Base-by-base conservation (phyloP, 345 rosid species). In the Angophora floribunda region DNA sequence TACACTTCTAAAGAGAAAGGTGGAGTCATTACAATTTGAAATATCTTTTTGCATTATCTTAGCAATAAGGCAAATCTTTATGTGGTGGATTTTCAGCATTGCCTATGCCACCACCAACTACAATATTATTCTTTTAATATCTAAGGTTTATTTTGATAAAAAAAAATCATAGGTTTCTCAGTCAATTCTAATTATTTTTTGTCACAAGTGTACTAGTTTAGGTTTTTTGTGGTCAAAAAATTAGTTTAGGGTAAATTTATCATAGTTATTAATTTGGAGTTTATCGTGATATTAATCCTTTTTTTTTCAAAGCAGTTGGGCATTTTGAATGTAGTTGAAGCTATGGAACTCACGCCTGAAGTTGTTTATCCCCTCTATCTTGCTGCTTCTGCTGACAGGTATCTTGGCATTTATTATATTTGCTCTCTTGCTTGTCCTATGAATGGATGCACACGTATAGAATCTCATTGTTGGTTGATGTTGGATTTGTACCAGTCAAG, bases 371-470 rank as follows among this genome's bases (percentile, higher is more conserved):
- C 97, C 44, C 85, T 97, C 86, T 97, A 93, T 90, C 49, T 97
- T 85, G 96, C 94, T 87, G 98, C 99, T 85, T 94, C 93, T 90
- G 95, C 94, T 86, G 97, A 96, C 87, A 89, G 97, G 99, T 95
- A 94, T 24, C 24, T 79, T 55, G 13, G 59, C 28, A 14, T 65
- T 51, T 21, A 78, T 47, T 47, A 86, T 5, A 5, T 87, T 45
- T 89, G 75, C 78, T 86, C 28, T 49, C 36, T 87, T 55, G 49
- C 13, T 24, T 85, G 86, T 86, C 87, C 49, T 78, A 24, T 82
- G 51, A 50, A 51, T 86, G 52, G 28, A 80, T 80, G 13, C 52
- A 32, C 86, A 52, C 11, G 13, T 80, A 6, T 52, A 53, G 85
- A 80, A 88, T 86, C 78, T 45, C 10, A 53, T 53, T 53, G 51